A percentile compares a stretch with the other conserved stretches of the same genome.
Evolutionary conservation across 208 protist genomes (phyloP).

Genomic region (Acanthamoeba culbertsoni): DNA sequence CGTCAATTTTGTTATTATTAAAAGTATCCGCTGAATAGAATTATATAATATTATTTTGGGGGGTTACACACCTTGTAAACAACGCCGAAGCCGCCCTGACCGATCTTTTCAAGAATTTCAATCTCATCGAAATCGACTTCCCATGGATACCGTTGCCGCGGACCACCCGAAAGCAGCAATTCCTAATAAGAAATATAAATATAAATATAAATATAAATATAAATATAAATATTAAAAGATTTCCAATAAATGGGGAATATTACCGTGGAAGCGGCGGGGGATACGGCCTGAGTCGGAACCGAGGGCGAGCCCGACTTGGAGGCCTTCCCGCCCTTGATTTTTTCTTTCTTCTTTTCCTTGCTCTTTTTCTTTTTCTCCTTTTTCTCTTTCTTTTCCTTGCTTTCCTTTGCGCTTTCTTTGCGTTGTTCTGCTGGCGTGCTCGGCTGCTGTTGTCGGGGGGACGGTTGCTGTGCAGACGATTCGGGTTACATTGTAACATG

Average conservation of each 20-base stretch:
- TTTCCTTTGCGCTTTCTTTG: neutral
- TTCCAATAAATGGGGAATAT: neutral
- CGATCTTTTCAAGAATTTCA: constrained; percentile 51
- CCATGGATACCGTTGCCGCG: constrained; percentile 10
- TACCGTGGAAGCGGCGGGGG: neutral
- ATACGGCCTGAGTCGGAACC: neutral
- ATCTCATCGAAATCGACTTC: constrained; percentile 55
- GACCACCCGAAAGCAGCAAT: neutral
- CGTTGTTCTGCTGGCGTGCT: neutral
- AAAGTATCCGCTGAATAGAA: too few relatives aligned
- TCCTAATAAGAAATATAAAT: neutral
- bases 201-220: neutral
- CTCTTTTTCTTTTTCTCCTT: neutral
- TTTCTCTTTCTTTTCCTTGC: constrained; percentile 21
- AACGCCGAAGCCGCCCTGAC: constrained; percentile 51
- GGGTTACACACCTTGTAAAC: constrained; percentile 59
- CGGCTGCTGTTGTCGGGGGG: neutral
- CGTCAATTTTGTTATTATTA: too few relatives aligned
- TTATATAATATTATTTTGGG: too few relatives aligned
- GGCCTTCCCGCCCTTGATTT: neutral
- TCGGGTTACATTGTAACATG: neutral
- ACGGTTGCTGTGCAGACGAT: neutral
- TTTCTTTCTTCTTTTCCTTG: neutral
- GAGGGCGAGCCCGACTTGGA: neutral
- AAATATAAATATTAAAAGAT: neutral